Percentiles rank a stretch among this genome's conserved stretches.
These are phyloP conservation scores for Curvularia sp. DNA, from an alignment of 2,329 filamentous ascomycete genomes.

Conservation along the genomic window DNA sequence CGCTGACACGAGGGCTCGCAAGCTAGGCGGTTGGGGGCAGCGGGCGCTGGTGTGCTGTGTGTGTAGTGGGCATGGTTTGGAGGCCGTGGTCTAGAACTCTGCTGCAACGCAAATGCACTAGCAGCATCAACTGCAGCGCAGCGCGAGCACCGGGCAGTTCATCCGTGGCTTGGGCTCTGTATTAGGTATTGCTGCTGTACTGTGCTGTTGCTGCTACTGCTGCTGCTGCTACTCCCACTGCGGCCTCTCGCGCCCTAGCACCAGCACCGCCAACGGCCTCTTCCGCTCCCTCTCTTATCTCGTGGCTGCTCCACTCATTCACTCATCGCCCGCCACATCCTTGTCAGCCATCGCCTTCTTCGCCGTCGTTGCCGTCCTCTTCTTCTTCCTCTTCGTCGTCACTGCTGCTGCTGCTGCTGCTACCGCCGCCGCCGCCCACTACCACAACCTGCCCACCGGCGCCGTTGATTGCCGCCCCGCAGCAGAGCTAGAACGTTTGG, in stretches of 20 bases:
- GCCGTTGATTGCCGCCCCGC: conserved; percentile 23
- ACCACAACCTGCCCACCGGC: neutral
- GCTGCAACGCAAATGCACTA: conserved; percentile 12
- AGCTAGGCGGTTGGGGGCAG: neutral
- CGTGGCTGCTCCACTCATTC: conserved; percentile 8
- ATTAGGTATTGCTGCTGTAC: neutral
- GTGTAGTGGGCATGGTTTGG: neutral
- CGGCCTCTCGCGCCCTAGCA: neutral
- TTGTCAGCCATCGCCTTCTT: conserved; percentile 14
- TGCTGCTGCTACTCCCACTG: neutral
- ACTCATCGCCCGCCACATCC: conserved; percentile 4
- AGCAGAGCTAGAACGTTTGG: conserved; percentile 29
- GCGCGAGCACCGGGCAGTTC: conserved; percentile 12
- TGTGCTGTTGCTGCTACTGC: neutral
- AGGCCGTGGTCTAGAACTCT: conserved; percentile 16
- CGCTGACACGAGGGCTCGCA: neutral
- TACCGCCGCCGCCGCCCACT: too few relatives aligned
- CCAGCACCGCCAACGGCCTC: too few relatives aligned
- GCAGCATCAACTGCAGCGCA: conserved; percentile 14
- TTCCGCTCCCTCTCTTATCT: neutral
- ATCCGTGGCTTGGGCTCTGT: neutral
- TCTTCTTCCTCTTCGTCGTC: too few relatives aligned
- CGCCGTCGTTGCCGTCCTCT: conserved; percentile 1
- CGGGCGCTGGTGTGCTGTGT: neutral
- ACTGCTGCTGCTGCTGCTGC: too few relatives aligned